Base-by-base conservation (phyloP, 179 eudicot species). In the Silene noctiflora region DNA sequence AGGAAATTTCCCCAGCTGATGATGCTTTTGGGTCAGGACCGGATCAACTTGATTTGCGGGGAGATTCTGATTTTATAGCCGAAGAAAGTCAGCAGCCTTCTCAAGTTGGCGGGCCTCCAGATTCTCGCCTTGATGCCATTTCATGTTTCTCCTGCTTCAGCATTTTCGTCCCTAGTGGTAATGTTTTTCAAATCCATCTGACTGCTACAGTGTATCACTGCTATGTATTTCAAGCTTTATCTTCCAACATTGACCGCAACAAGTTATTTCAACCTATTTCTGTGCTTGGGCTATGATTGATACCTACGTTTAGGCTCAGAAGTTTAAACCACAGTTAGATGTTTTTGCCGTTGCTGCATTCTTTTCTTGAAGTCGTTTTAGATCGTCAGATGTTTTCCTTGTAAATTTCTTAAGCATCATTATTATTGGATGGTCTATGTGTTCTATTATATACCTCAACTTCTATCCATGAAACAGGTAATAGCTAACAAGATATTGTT, bases 81-180 rank as follows among this genome's bases (percentile, higher is more conserved):
- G 8, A 61, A 65, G 78, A 72, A 69, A 77, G 56, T 78, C 25
- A 42, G 68, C 24, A 51, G 66, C 75, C 77, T 68, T 67, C 22
- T 13, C 29, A 24, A 76, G 75, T 31, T 10, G 72, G 76, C 81
- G 67, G 13, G 35, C 17, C 56, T 35, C n/a, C 67, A 75, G 65
- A 39, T 67, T 81, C 77, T 0, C 75, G 69, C 73, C 85, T 85
- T 67, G 86, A 85, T 61, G 80, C 87, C 29, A 83, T 91, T 75
- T 81, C 90, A 71, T 95, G 97, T 83, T 86, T 91, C 75, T 87
- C 97, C 33, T 95, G 99, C 86, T 88, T 93, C 83, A 86, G 90
- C 78, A 78, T 92, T 76, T 90, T 92, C 83, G 77, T 91, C 79
- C 95, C 90, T 25, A 76, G 77, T 22, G 90, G 98, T 94, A 86